A percentile compares a stretch with the other conserved stretches of the same genome.
These are phyloP conservation scores for Pseudopyricularia javanii DNA, from an alignment of 2,329 filamentous ascomycete genomes.

Conservation along the genomic window DNA sequence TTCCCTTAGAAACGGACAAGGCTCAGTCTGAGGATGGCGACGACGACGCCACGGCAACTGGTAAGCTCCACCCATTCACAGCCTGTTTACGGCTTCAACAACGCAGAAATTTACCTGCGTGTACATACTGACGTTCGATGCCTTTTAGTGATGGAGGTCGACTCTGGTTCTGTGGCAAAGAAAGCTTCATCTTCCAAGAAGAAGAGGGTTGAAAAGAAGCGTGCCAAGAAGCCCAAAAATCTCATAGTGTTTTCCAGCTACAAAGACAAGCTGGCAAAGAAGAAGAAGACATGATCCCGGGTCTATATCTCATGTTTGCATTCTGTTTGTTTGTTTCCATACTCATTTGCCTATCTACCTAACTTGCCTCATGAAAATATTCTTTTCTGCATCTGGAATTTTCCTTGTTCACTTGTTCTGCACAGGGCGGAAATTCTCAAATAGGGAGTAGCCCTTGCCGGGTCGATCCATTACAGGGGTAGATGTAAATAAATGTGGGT, in stretches of 20 bases:
- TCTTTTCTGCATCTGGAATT: too few relatives aligned
- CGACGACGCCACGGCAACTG: slow-evolving; percentile 1
- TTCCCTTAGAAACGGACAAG: not conserved
- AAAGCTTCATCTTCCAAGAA: slow-evolving; percentile 15
- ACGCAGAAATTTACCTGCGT: not conserved
- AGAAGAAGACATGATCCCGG: slow-evolving; percentile 18
- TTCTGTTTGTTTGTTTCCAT: not conserved
- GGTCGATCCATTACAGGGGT: too few relatives aligned
- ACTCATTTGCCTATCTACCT: not conserved
- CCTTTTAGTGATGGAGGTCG: slow-evolving; percentile 43
- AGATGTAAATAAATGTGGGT: too few relatives aligned
- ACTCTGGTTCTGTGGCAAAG: slow-evolving; percentile 24
- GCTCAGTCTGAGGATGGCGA: not conserved
- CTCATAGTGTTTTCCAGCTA: slow-evolving; percentile 50
- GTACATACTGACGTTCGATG: not conserved
- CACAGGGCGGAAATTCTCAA: too few relatives aligned
- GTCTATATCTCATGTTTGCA: not conserved
- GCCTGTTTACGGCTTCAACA: not conserved
- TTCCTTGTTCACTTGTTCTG: too few relatives aligned
- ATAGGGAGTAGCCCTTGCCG: too few relatives aligned
- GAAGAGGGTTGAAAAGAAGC: slow-evolving; percentile 45
- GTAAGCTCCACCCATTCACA: not conserved
- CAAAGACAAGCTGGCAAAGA: slow-evolving; percentile 34
- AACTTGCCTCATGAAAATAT: too few relatives aligned
- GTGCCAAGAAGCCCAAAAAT: slow-evolving; percentile 36